These are phyloP conservation scores for Punica granatum DNA, from an alignment of 345 rosid species.

Conservation along the genomic window DNA sequence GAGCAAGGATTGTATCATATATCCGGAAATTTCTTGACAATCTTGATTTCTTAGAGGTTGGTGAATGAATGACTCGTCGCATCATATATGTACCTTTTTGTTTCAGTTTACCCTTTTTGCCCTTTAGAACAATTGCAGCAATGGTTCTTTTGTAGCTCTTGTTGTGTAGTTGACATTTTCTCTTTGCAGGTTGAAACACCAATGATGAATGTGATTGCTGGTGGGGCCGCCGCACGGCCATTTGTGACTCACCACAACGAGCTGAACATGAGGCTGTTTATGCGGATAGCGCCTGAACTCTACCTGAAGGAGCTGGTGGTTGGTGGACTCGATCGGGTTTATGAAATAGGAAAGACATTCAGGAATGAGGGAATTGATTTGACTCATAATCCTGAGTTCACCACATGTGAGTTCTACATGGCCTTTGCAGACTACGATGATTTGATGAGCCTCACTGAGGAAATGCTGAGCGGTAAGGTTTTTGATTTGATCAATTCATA, in stretches of 20 bases:
- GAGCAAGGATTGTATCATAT: conserved; percentile 54
- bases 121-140: neutral
- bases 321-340: conserved; percentile 89
- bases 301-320: conserved; percentile 84
- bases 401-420: conserved; percentile 98
- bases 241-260: conserved; percentile 96
- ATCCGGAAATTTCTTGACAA: conserved; percentile 65
- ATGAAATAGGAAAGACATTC: conserved; percentile 95
- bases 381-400: conserved; percentile 99
- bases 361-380: conserved; percentile 97
- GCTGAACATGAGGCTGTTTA: conserved; percentile 69
- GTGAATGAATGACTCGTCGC: neutral
- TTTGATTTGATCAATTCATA: neutral
- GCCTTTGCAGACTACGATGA: conserved; percentile 96
- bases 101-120: neutral
- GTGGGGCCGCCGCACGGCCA: conserved; percentile 97
- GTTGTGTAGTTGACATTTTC: neutral
- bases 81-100: neutral
- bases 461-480: conserved; percentile 72
- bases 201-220: conserved; percentile 97
- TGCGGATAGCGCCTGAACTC: conserved; percentile 98
- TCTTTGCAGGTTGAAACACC: conserved; percentile 81
- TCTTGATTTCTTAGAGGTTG: conserved; percentile 73
- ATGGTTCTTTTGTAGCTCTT: neutral
- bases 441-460: conserved; percentile 82